phyloP scores from a whole-genome alignment of 257 asterid species.

The Plantago ovata region DNA sequence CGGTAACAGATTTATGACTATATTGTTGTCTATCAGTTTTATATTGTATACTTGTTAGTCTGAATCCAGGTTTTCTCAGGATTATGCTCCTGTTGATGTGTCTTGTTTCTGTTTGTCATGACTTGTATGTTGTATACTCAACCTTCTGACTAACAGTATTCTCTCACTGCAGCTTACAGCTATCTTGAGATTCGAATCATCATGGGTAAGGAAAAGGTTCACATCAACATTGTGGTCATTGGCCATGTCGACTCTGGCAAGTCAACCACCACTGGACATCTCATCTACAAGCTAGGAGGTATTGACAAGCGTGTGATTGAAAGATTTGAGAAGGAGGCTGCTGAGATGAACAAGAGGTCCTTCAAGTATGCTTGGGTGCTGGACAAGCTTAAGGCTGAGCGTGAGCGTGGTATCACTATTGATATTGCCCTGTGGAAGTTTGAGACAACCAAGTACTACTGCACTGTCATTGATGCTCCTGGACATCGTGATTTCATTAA shows the following conservation, averaged over 20 bases:
- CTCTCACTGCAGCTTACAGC: too few relatives aligned
- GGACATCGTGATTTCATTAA: slow-evolving; percentile 80
- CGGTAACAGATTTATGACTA: too few relatives aligned
- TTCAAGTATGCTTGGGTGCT: slow-evolving; percentile 88
- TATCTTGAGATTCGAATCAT: neutral
- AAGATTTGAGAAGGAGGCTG: slow-evolving; percentile 73
- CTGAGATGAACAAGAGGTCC: slow-evolving; percentile 82
- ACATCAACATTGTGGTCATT: slow-evolving; percentile 49
- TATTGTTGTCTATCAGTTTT: too few relatives aligned
- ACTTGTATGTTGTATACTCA: too few relatives aligned
- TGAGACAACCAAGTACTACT: slow-evolving; percentile 83
- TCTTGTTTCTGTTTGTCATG: too few relatives aligned
- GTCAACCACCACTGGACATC: slow-evolving; percentile 52
- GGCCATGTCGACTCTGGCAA: slow-evolving; percentile 58
- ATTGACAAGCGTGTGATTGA: slow-evolving; percentile 62
- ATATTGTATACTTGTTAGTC: too few relatives aligned
- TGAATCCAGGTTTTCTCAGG: too few relatives aligned
- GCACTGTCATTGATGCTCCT: slow-evolving; percentile 90
- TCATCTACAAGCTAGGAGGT: slow-evolving; percentile 54
- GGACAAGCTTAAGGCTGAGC: slow-evolving; percentile 94
- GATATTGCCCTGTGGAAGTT: slow-evolving; percentile 90
- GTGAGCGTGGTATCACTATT: slow-evolving; percentile 85
- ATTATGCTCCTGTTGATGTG: too few relatives aligned
- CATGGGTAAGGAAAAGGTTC: slow-evolving; percentile 49
- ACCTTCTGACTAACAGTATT: too few relatives aligned